A percentile compares a stretch with the other conserved stretches of the same genome.
These are phyloP conservation scores for Kwoniella sp. DNA, from an alignment of 768 basidiomycete species.

Conservation along the genomic window DNA sequence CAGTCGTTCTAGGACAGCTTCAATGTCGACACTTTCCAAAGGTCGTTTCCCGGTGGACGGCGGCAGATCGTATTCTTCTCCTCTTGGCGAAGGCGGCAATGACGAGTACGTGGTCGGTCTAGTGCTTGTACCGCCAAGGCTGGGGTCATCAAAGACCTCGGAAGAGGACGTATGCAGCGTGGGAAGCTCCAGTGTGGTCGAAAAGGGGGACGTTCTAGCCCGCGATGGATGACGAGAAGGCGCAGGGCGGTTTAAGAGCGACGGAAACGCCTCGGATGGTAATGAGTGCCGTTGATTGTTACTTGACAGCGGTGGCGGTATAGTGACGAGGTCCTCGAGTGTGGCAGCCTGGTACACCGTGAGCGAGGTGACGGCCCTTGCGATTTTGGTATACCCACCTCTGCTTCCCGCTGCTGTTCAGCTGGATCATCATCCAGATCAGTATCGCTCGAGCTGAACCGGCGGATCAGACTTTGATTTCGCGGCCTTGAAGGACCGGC, in stretches of 20 bases:
- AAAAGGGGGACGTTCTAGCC: not conserved
- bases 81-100: conserved; percentile 39
- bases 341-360: conserved; percentile 13
- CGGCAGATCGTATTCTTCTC: conserved; percentile 8
- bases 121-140: not conserved
- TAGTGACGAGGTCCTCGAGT: conserved; percentile 16
- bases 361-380: no score
- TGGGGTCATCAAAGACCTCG: conserved; percentile 20
- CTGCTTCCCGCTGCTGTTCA: conserved; percentile 4
- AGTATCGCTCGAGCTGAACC: not conserved
- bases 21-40: conserved; percentile 17
- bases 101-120: conserved; percentile 38
- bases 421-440: conserved; percentile 5
- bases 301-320: not conserved
- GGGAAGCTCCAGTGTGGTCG: not conserved
- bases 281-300: not conserved
- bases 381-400: not conserved
- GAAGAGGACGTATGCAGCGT: conserved; percentile 25
- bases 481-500: conserved; percentile 18
- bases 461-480: not conserved
- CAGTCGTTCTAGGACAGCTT: conserved; percentile 16
- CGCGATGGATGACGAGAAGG: not conserved
- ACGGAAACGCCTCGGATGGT: conserved; percentile 5
- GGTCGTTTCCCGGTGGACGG: conserved; percentile 2
- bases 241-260: conserved; percentile 1